Percentiles rank a stretch among this genome's conserved stretches.
These are phyloP conservation scores for Puccinia polysora DNA, from an alignment of 1,284 basidiomycete genomes.

Conservation along the genomic window DNA sequence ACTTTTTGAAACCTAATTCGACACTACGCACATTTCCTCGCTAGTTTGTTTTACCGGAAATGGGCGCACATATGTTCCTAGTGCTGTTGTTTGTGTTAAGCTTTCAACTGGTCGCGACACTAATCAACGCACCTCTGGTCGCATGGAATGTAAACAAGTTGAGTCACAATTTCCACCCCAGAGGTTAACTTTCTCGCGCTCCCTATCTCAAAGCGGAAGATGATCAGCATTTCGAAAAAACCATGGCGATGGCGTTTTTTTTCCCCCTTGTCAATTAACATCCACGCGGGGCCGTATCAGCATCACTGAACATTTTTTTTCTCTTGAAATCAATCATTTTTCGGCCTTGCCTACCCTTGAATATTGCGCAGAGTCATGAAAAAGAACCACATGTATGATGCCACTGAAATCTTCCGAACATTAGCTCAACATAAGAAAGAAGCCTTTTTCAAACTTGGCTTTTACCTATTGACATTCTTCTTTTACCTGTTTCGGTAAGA, in stretches of 20 bases:
- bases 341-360: too few species aligned
- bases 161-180: not conserved
- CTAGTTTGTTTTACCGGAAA: conserved; percentile 96
- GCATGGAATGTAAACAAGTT: conserved; percentile 89
- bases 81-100: conserved; percentile 76
- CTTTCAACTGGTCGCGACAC: conserved; percentile 91
- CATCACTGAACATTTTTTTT: not conserved
- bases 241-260: not conserved
- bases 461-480: conserved; percentile 78
- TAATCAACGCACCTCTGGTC: conserved; percentile 85
- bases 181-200: too few species aligned
- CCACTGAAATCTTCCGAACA: conserved; percentile 97
- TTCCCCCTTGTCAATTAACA: not conserved
- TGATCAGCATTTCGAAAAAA: too few species aligned
- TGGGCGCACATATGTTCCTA: conserved; percentile 87
- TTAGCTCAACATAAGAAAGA: conserved; percentile 92
- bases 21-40: not conserved
- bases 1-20: not conserved
- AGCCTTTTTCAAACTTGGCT: conserved; percentile 90
- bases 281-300: not conserved
- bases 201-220: too few species aligned
- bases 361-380: conserved; percentile 68
- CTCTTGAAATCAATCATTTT: conserved; percentile 52
- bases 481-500: conserved; percentile 37
- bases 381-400: conserved; percentile 97